These are phyloP conservation scores for Porphyridium purpureum DNA, from an alignment of 23 red algal genomes.

Conservation along the genomic window DNA sequence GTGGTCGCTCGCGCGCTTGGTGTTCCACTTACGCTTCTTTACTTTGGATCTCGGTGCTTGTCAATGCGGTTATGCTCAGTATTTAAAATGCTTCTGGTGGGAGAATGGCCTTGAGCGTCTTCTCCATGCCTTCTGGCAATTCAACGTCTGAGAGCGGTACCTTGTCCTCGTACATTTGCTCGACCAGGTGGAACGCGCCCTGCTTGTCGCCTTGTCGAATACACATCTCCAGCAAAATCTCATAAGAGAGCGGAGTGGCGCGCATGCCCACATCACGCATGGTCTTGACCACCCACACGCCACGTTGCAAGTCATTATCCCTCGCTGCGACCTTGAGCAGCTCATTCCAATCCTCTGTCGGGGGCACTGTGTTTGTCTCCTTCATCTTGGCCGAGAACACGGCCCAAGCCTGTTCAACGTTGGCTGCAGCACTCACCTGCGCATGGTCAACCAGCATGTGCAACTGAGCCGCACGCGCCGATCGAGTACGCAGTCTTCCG, in stretches of 20 bases:
- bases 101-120: conserved; percentile 28
- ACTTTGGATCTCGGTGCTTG: too few species aligned
- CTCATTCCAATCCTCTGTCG: conserved; percentile 16
- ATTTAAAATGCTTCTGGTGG: conserved; percentile 69
- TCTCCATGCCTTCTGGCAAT: conserved; percentile 35
- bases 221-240: conserved; percentile 28
- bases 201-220: conserved; percentile 2
- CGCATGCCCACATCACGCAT: conserved; percentile 14
- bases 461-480: too few species aligned
- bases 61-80: too few species aligned
- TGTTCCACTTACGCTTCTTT: too few species aligned
- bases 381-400: conserved; percentile 12
- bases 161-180: conserved; percentile 54
- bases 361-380: neutral
- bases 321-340: conserved; percentile 9
- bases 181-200: conserved; percentile 24
- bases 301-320: conserved; percentile 4
- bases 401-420: conserved; percentile 19
- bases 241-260: conserved; percentile 22
- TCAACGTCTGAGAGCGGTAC: conserved; percentile 31
- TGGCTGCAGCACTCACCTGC: conserved; percentile 7
- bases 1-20: too few species aligned
- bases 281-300: conserved; percentile 21
- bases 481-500: too few species aligned
- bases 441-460: too few species aligned